A percentile compares a stretch with the other conserved stretches of the same genome.
These are phyloP conservation scores for Pleurotus pulmonarius DNA, from an alignment of 768 basidiomycete genomes.

Conservation along the genomic window DNA sequence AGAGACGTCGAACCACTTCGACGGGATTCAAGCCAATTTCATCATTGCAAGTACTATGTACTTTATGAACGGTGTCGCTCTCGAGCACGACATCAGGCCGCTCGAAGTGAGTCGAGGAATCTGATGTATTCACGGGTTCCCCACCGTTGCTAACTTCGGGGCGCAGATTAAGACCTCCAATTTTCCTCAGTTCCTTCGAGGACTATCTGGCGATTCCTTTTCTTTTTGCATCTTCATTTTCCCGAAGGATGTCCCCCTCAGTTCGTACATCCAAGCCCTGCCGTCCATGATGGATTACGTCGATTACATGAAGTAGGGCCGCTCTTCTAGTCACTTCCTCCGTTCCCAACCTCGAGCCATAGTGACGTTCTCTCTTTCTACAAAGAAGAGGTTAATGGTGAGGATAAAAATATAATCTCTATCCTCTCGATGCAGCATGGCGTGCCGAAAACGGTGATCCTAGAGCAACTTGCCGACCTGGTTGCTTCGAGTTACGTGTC, in stretches of 20 bases:
- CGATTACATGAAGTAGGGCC: conserved; percentile 3
- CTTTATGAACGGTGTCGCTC: not conserved
- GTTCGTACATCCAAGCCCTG: conserved; percentile 1
- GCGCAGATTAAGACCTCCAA: not conserved
- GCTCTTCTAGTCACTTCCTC: not conserved
- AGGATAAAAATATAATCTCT: not conserved
- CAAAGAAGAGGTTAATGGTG: conserved; percentile 5
- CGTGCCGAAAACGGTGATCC: not conserved
- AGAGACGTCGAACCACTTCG: not conserved
- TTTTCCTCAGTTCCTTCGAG: not conserved
- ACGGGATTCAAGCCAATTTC: not conserved
- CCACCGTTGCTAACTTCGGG: not conserved
- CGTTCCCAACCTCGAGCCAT: too few relatives aligned
- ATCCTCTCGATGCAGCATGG: not conserved
- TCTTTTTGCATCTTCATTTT: conserved; percentile 2
- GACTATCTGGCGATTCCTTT: not conserved
- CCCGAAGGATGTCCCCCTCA: not conserved
- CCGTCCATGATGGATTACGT: not conserved
- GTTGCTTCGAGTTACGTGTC: not conserved
- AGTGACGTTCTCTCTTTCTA: conserved; percentile 8
- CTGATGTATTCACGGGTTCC: not conserved
- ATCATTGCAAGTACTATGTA: conserved; percentile 3
- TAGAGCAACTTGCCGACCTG: not conserved
- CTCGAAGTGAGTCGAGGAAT: not conserved
- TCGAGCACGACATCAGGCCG: not conserved